A percentile compares a stretch with the other conserved stretches of the same genome.
Evolutionary conservation across 2,329 filamentous ascomycete genomes (phyloP).

Genomic region (Fusarium scirpi): DNA sequence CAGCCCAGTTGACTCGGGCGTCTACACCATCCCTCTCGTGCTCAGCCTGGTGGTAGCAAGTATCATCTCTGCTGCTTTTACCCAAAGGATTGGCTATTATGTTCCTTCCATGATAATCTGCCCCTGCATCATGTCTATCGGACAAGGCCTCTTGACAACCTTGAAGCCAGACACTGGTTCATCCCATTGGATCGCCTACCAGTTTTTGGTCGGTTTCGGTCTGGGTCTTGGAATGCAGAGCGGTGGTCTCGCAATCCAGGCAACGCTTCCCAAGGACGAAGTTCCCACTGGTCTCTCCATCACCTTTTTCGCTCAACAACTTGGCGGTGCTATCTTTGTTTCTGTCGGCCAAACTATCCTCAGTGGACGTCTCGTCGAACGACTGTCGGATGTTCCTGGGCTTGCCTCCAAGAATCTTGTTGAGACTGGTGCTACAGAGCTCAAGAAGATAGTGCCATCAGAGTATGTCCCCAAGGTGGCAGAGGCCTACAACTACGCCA

Average conservation of each 20-base stretch:
- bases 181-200: constrained; percentile 69
- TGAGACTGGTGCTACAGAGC: constrained; percentile 67
- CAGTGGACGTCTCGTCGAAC: constrained; percentile 58
- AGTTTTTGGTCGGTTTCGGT: constrained; percentile 70
- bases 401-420: constrained; percentile 59
- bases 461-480: constrained; percentile 66
- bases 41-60: constrained; percentile 66
- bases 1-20: constrained; percentile 65
- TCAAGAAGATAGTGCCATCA: constrained; percentile 64
- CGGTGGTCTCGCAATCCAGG: constrained; percentile 67
- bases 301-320: constrained; percentile 69
- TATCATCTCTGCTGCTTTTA: constrained; percentile 61
- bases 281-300: constrained; percentile 67
- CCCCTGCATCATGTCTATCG: constrained; percentile 63
- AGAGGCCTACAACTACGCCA: constrained; percentile 72
- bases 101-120: constrained; percentile 67
- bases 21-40: constrained; percentile 69
- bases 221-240: constrained; percentile 71
- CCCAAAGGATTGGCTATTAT: constrained; percentile 70
- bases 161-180: constrained; percentile 60
- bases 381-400: constrained; percentile 56
- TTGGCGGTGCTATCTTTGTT: constrained; percentile 69
- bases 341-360: constrained; percentile 68
- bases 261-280: constrained; percentile 64
- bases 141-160: constrained; percentile 69